Evolutionary conservation across 129 eudicot genomes (phyloP).

Genomic region (Escallonia herrerae): DNA sequence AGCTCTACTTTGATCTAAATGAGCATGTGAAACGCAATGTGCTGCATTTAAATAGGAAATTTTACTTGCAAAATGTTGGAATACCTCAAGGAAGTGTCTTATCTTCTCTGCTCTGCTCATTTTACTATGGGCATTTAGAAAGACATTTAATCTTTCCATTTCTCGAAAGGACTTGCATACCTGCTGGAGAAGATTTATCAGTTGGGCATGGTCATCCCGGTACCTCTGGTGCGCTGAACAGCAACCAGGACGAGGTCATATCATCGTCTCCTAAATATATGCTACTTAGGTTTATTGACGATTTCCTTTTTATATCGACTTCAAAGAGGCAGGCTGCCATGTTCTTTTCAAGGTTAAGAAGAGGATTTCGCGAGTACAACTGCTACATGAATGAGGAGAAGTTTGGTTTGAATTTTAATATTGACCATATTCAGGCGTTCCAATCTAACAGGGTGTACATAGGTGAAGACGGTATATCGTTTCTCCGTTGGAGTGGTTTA

Average conservation of each 20-base stretch:
- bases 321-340: constrained; percentile 61
- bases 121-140: constrained; percentile 81
- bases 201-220: constrained; percentile 5
- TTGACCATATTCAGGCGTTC: constrained; percentile 6
- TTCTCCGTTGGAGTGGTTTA: constrained; percentile 87
- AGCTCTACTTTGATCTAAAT: constrained; percentile 28
- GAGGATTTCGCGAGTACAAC: constrained; percentile 74
- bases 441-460: constrained; percentile 35
- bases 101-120: constrained; percentile 80
- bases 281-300: constrained; percentile 74
- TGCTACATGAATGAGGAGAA: constrained; percentile 73
- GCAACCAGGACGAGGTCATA: background rate
- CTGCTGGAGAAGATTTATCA: constrained; percentile 7
- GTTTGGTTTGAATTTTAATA: constrained; percentile 55
- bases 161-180: constrained; percentile 29
- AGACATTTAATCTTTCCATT: constrained; percentile 47
- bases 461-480: constrained; percentile 56
- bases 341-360: constrained; percentile 57
- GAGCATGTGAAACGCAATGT: constrained; percentile 74
- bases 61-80: constrained; percentile 76
- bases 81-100: constrained; percentile 93
- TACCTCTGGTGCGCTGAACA: constrained; percentile 6
- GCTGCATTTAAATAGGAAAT: constrained; percentile 36
- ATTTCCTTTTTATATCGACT: constrained; percentile 68
- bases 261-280: constrained; percentile 20